Evolutionary conservation across 2,329 filamentous ascomycete genomes (phyloP).

Genomic region (Paraphoma chrysanthemicola): DNA sequence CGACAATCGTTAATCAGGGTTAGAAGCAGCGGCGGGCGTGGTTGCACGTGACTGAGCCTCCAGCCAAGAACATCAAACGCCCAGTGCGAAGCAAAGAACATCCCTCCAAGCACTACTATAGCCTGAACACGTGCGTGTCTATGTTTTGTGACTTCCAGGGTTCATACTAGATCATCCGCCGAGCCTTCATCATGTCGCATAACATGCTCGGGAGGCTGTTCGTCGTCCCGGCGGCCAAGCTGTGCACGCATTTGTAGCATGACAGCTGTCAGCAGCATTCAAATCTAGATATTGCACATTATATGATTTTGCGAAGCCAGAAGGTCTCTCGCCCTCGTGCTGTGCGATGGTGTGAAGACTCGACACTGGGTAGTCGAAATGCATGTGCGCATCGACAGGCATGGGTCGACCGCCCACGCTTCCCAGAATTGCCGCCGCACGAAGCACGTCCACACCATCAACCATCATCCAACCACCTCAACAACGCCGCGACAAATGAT

Average conservation of each 20-base stretch:
- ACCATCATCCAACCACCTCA: constrained; percentile 6
- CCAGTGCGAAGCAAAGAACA: too few species aligned
- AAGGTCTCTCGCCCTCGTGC: background rate
- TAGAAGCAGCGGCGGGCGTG: background rate
- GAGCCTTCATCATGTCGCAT: background rate
- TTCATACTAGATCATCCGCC: background rate
- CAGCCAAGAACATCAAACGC: too few species aligned
- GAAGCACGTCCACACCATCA: constrained; percentile 4
- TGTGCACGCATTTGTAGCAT: background rate
- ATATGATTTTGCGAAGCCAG: background rate
- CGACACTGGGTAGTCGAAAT: constrained; percentile 12
- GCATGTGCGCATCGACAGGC: constrained; percentile 17
- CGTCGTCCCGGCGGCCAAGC: constrained; percentile 2
- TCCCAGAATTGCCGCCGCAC: constrained; percentile 14
- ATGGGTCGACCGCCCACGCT: constrained; percentile 5
- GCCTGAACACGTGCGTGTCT: too few species aligned
- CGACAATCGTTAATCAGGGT: background rate
- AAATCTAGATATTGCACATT: background rate
- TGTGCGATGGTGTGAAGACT: background rate
- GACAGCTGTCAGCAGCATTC: constrained; percentile 8
- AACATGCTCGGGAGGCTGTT: background rate
- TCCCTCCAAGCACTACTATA: too few species aligned
- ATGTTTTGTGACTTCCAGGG: too few species aligned
- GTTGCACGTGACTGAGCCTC: constrained; percentile 4
- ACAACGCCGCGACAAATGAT: constrained; percentile 3